Base-by-base conservation (phyloP, 495 filamentous ascomycete species). In the Chaetomium fimeti region DNA sequence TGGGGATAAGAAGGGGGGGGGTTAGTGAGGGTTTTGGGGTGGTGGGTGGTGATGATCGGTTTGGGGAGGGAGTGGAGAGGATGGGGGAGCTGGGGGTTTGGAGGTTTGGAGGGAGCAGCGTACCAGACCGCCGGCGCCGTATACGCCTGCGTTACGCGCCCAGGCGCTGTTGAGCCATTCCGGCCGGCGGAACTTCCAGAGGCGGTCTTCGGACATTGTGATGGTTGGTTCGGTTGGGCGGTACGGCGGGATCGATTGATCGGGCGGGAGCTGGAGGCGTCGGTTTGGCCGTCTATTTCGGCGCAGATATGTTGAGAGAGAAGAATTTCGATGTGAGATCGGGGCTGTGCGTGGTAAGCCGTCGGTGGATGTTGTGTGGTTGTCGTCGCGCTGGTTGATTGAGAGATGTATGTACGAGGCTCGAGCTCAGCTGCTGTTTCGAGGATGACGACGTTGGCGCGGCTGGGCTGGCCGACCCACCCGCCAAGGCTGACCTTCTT, bases 101-200 rank as follows among this genome's bases (percentile, higher is more conserved):
- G 54, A 28, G 28, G 48, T 32, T 24, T 5, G 32, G 8, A 11
- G 32, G 8, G 32, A 6, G 8, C 5, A 22, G 80, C 85, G 71
- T 85, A 97, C 93, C 77, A 97, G 76, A 61, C 89, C 92, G 72
- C 93, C 93, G 57, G 93, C 88, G 40, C 81, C 72, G 79, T 96
- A 96, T 73, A 97, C 91, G 72, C 93, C 91, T 67, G 85, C 71
- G 85, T 94, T 79, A 63, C 93, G 86, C 67, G 89, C 87, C 75
- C 87, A 88, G 38, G 88, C 84, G 80, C 88, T 94, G 75, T 94
- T 96, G 52, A 97, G 79, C 93, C 93, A 97, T 78, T 91, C 87
- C 13, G 90, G 90, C 82, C 85, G 89, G 69, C 85, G 78, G 75
- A 90, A 91, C 74, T 89, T 89, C 78, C 86, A 92, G 72, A 92